Percentiles rank a stretch among this genome's conserved stretches.
These are phyloP conservation scores for Brettanomyces naardenensis DNA, from an alignment of 805 yeast genomes.

Conservation along the genomic window DNA sequence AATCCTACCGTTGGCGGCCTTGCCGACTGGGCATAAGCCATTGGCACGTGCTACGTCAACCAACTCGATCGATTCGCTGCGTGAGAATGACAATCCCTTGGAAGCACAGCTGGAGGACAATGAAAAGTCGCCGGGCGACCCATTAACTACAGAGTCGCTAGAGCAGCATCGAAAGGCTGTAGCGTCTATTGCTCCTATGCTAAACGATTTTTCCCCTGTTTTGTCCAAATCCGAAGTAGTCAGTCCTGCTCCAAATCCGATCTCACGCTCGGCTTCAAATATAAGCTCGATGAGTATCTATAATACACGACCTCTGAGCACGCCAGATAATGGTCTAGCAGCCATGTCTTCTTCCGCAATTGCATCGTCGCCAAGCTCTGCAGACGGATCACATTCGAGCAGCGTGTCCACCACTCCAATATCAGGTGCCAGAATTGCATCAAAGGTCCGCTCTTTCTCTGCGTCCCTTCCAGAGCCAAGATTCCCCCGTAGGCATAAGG, in stretches of 20 bases:
- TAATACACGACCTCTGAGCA: slow-evolving; percentile 6
- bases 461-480: slow-evolving; percentile 29
- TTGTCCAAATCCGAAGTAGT: slow-evolving; percentile 38
- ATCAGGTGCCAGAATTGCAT: background rate
- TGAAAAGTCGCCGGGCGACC: slow-evolving; percentile 17
- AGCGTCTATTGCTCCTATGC: slow-evolving; percentile 73
- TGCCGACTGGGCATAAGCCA: no score
- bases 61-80: slow-evolving; percentile 14
- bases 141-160: slow-evolving; percentile 25
- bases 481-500: slow-evolving; percentile 49
- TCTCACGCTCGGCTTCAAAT: slow-evolving; percentile 26
- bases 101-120: slow-evolving; percentile 18
- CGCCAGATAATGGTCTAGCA: background rate
- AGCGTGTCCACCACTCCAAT: background rate
- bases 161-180: slow-evolving; percentile 48
- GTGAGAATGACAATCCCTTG: slow-evolving; percentile 1
- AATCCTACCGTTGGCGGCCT: no score
- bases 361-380: slow-evolving; percentile 1
- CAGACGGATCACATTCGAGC: background rate
- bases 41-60: slow-evolving; percentile 16
- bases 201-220: slow-evolving; percentile 64
- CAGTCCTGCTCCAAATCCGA: slow-evolving; percentile 23
- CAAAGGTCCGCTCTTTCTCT: slow-evolving; percentile 23
- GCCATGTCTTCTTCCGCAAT: background rate
- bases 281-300: slow-evolving; percentile 24